A percentile compares a stretch with the other conserved stretches of the same genome.
These are phyloP conservation scores for Mangifera indica DNA, from an alignment of 345 rosid genomes.

Conservation along the genomic window DNA sequence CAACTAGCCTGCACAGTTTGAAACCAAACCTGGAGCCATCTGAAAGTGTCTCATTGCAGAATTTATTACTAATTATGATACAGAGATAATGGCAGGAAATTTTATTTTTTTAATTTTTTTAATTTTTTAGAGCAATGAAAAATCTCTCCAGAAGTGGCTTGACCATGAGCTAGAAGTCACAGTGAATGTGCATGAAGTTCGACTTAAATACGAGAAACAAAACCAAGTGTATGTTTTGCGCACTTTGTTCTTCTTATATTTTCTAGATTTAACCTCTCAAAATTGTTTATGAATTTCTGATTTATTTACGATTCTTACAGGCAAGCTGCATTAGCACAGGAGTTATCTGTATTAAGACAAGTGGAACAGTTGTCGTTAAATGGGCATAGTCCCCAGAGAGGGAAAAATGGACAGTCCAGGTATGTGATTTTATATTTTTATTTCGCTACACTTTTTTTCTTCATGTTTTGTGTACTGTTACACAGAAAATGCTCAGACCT, in stretches of 20 bases:
- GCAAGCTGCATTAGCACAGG: constrained; percentile 65
- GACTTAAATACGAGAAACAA: constrained; percentile 65
- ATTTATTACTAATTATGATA: neutral
- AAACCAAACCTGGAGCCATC: neutral
- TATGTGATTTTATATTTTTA: constrained; percentile 16
- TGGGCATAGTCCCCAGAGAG: constrained; percentile 44
- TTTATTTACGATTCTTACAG: constrained; percentile 23
- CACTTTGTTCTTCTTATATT: constrained; percentile 20
- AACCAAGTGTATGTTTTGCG: constrained; percentile 60
- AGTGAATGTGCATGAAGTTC: constrained; percentile 74
- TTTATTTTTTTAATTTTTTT: constrained; percentile 12
- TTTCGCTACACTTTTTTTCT: neutral
- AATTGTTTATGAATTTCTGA: constrained; percentile 13
- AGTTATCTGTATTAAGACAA: constrained; percentile 55
- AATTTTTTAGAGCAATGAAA: constrained; percentile 52
- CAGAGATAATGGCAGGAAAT: constrained; percentile 5
- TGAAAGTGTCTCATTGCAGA: constrained; percentile 2
- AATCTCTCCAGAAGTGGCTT: constrained; percentile 63
- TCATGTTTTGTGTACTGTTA: neutral
- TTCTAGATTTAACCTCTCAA: constrained; percentile 9
- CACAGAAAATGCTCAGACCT: neutral
- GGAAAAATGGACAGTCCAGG: constrained; percentile 61
- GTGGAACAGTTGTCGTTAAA: constrained; percentile 51
- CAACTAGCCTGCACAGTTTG: constrained; percentile 1
- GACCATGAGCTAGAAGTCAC: constrained; percentile 78